Conservation (phyloP, 2,329 filamentous ascomycete species). For the Ascochyta koolunga region DNA sequence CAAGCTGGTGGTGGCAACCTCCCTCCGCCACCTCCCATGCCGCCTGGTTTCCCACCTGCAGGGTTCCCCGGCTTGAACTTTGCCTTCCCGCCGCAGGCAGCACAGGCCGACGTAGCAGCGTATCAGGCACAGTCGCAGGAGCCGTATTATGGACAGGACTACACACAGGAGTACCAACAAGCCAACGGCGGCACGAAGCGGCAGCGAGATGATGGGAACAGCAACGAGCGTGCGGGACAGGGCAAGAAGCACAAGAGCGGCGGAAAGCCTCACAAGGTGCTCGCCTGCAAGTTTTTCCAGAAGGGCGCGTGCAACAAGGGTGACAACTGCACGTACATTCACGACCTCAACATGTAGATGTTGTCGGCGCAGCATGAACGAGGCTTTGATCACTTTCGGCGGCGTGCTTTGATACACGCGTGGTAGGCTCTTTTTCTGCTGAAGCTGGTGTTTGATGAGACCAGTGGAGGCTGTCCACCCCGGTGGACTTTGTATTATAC, state of each 20-base stretch:
- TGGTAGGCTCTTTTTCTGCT: neutral
- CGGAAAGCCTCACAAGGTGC: slow-evolving; percentile 46
- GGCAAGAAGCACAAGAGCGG: slow-evolving; percentile 57
- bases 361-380: neutral
- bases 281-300: slow-evolving; percentile 71
- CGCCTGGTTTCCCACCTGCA: slow-evolving; percentile 24
- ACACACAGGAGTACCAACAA: slow-evolving; percentile 38
- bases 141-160: slow-evolving; percentile 35
- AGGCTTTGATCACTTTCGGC: too few species aligned
- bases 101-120: slow-evolving; percentile 15
- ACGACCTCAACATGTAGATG: slow-evolving; percentile 54
- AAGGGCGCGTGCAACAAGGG: slow-evolving; percentile 76
- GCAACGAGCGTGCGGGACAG: slow-evolving; percentile 47
- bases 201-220: slow-evolving; percentile 39
- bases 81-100: slow-evolving; percentile 20
- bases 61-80: slow-evolving; percentile 22
- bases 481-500: slow-evolving; percentile 10
- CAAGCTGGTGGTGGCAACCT: slow-evolving; percentile 24
- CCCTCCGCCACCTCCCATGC: slow-evolving; percentile 34
- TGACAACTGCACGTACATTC: slow-evolving; percentile 75
- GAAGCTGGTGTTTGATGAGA: neutral
- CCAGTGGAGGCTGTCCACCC: neutral
- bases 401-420: too few species aligned
- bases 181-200: slow-evolving; percentile 45
- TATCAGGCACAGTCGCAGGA: slow-evolving; percentile 23